phyloP scores from a whole-genome alignment of 176 grass and related monocot species.

The Avena insularis region DNA sequence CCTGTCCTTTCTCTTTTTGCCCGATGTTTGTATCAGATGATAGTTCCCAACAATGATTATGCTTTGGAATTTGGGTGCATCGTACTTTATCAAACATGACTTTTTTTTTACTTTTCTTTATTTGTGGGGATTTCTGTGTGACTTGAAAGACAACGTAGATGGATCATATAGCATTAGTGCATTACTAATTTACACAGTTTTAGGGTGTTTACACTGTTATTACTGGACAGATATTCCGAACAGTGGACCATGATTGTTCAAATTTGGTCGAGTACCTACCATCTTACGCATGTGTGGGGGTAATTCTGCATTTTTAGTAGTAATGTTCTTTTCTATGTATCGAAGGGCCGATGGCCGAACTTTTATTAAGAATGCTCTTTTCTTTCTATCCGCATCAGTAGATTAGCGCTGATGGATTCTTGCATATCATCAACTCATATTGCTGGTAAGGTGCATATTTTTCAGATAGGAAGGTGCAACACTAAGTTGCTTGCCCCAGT shows the following conservation, averaged over 20 bases:
- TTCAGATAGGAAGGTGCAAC: conserved; percentile 1
- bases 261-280: neutral
- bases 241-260: neutral
- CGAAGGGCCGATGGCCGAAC: too few species aligned
- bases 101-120: neutral
- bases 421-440: neutral
- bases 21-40: neutral
- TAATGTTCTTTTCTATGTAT: too few species aligned
- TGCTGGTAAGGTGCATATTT: neutral
- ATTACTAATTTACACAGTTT: neutral
- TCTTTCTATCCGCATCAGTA: neutral
- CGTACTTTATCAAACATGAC: neutral
- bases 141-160: neutral
- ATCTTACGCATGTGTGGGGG: neutral
- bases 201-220: neutral
- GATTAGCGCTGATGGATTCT: neutral
- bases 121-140: neutral
- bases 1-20: neutral
- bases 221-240: neutral
- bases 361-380: neutral
- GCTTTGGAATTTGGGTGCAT: neutral
- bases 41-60: neutral
- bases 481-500: neutral
- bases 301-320: neutral
- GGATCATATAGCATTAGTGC: neutral